phyloP scores from a whole-genome alignment of 768 basidiomycete genomes.

The Termitomyces bulborhizus region DNA sequence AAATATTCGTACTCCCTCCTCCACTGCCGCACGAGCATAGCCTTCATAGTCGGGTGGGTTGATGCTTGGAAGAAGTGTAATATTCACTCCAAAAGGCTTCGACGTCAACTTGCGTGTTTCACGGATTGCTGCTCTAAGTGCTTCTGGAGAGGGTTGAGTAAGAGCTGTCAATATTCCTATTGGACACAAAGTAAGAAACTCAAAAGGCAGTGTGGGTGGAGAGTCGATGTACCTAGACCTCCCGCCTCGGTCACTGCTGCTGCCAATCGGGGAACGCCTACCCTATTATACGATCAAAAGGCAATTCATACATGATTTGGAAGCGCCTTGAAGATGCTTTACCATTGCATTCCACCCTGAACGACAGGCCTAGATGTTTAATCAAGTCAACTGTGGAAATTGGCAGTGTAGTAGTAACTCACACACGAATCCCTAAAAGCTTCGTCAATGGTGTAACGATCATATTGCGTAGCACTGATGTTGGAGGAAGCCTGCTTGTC shows the following conservation, averaged over 20 bases:
- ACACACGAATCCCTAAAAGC: slow-evolving; percentile 4
- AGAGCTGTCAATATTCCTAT: slow-evolving; percentile 80
- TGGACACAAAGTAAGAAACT: neutral
- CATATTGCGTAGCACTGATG: slow-evolving; percentile 20
- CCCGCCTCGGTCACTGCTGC: slow-evolving; percentile 82
- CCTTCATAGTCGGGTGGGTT: slow-evolving; percentile 88
- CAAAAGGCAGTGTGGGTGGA: neutral
- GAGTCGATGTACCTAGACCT: slow-evolving; percentile 53
- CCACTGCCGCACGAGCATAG: slow-evolving; percentile 74
- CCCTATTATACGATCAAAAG: slow-evolving; percentile 42
- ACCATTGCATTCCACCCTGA: slow-evolving; percentile 94
- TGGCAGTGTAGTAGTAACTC: neutral
- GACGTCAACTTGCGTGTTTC: slow-evolving; percentile 66
- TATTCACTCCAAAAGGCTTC: slow-evolving; percentile 81
- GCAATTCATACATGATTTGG: neutral
- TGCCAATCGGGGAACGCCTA: slow-evolving; percentile 68
- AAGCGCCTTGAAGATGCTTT: slow-evolving; percentile 9
- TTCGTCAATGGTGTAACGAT: slow-evolving; percentile 51
- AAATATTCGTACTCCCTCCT: slow-evolving; percentile 83
- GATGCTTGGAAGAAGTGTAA: slow-evolving; percentile 84
- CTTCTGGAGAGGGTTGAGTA: slow-evolving; percentile 81
- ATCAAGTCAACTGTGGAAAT: neutral
- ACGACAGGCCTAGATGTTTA: slow-evolving; percentile 55
- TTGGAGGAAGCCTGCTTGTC: neutral
- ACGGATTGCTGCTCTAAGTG: slow-evolving; percentile 71